Evolutionary conservation across 164 flowering plant species (phyloP).

Genomic region (Dillenia suffruticosa): DNA sequence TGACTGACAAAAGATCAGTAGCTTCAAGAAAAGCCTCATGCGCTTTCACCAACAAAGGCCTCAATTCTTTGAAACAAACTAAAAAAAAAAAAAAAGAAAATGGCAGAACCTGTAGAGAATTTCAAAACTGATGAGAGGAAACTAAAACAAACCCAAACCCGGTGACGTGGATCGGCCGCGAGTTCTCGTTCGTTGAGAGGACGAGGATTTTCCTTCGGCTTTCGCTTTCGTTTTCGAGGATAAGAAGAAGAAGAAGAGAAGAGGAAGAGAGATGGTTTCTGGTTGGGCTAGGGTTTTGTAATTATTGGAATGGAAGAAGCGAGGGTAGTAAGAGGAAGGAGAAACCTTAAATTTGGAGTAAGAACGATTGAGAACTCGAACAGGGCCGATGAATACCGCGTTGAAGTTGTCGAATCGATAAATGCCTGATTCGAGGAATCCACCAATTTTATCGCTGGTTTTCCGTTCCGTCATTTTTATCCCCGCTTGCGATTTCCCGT

Average conservation of each 20-base stretch:
- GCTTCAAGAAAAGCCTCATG: constrained; percentile 51
- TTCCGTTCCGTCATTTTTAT: constrained; percentile 27
- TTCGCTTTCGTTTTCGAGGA: constrained; percentile 53
- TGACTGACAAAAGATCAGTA: constrained; percentile 30
- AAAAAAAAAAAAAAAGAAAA: no score
- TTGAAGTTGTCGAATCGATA: constrained; percentile 39
- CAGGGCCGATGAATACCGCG: constrained; percentile 71
- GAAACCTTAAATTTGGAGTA: constrained; percentile 69
- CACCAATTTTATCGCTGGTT: constrained; percentile 19
- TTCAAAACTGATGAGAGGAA: neutral
- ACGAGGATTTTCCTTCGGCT: constrained; percentile 15
- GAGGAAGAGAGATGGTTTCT: neutral
- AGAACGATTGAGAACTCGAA: constrained; percentile 65
- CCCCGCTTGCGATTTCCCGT: no score
- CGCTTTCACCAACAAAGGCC: constrained; percentile 55
- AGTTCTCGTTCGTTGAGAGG: constrained; percentile 60
- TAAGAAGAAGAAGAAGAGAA: constrained; percentile 8
- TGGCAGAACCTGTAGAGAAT: neutral
- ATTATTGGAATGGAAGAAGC: constrained; percentile 45
- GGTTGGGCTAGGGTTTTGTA: neutral
- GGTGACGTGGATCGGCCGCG: constrained; percentile 70
- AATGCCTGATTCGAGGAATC: constrained; percentile 53
- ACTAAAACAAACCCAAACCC: constrained; percentile 29
- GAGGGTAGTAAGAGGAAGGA: constrained; percentile 70
- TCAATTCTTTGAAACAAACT: constrained; percentile 45